phyloP scores from a whole-genome alignment of 805 yeast genomes.

The Cyberlindnera euphorbiiphila region DNA sequence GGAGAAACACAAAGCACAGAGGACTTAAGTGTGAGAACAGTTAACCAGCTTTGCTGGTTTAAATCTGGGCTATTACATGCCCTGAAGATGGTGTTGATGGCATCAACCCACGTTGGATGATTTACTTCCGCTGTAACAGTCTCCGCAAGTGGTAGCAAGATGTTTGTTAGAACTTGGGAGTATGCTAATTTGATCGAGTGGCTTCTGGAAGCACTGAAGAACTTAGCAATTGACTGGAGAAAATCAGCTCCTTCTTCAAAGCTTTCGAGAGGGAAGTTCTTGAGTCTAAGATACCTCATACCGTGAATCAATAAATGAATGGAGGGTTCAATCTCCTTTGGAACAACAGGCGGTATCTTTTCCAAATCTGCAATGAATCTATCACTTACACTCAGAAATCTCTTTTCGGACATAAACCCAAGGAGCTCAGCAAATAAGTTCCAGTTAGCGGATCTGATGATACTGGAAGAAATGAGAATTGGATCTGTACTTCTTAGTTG shows the following conservation, averaged over 20 bases:
- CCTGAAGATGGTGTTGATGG: constrained; percentile 58
- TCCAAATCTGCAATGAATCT: constrained; percentile 91
- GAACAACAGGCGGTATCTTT: constrained; percentile 56
- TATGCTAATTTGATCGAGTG: constrained; percentile 70
- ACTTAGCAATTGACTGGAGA: constrained; percentile 78
- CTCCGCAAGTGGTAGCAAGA: constrained; percentile 80
- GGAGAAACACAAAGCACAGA: constrained; percentile 81
- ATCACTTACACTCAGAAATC: constrained; percentile 87
- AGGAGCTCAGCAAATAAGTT: constrained; percentile 80
- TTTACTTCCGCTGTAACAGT: constrained; percentile 89
- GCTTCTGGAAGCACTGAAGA: constrained; percentile 63
- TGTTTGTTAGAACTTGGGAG: constrained; percentile 74
- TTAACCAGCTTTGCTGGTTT: constrained; percentile 57
- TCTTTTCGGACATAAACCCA: constrained; percentile 84
- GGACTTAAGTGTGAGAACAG: constrained; percentile 62
- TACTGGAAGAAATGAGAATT: constrained; percentile 53
- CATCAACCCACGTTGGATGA: constrained; percentile 92
- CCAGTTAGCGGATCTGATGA: constrained; percentile 91
- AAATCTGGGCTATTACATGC: constrained; percentile 43
- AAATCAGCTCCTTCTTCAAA: constrained; percentile 95
- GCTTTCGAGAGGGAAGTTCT: constrained; percentile 80
- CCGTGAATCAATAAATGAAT: constrained; percentile 80
- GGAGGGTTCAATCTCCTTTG: constrained; percentile 53
- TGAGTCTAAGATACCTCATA: constrained; percentile 78
- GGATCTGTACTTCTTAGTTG: constrained; percentile 90